Base-by-base conservation (phyloP, 768 basidiomycete genomes). In the Mycena alexandri region DNA sequence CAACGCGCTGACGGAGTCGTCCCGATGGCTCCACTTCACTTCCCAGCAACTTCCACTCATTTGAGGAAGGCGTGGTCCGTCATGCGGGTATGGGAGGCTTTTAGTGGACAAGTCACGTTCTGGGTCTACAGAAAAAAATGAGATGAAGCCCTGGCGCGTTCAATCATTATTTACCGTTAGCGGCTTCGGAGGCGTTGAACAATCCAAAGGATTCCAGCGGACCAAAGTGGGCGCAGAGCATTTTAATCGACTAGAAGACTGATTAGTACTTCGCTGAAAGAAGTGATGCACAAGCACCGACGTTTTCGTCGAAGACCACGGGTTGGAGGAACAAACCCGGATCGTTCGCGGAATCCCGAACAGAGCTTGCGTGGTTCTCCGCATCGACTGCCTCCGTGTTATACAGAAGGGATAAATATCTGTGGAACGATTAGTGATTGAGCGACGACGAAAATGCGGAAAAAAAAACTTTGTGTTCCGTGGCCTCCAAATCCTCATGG, bases 21-120 rank as follows among this genome's bases (percentile, higher is more conserved):
- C 90, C 47, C 93, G 84, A 75, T 92, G 87, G 29, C 85, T 81
- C 91, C 91, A 95, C 74, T 94, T 95, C 44, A 93, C 83, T 72
- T 91, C 91, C 88, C 91, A 94, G 65, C 90, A 89, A 6, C 82
- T 77, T 1, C 72, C 68, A 58, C 89, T 86, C 92, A 93, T 93
- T 13, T 73, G 72, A 7, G 83, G 47, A 38, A 82, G 82, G 46
- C 89, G 88, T 29, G 85, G 84, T 4, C 80, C 83, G 71, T 89
- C 78, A 71, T 94, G 71, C 11, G 88, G 86, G 67, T 81, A 82
- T 16, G 67, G 56, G n/a, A 22, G 33, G 36, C 25, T 1, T 8
- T 65, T 41, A 16, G 33, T n/a, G n/a, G 36, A 10, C 42, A 22
- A 3, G n/a, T 54, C 52, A 34, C 14, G 6, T 24, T 56, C 65